Conservation (phyloP, 805 yeast genomes). For the Ogataea dorogensis region DNA sequence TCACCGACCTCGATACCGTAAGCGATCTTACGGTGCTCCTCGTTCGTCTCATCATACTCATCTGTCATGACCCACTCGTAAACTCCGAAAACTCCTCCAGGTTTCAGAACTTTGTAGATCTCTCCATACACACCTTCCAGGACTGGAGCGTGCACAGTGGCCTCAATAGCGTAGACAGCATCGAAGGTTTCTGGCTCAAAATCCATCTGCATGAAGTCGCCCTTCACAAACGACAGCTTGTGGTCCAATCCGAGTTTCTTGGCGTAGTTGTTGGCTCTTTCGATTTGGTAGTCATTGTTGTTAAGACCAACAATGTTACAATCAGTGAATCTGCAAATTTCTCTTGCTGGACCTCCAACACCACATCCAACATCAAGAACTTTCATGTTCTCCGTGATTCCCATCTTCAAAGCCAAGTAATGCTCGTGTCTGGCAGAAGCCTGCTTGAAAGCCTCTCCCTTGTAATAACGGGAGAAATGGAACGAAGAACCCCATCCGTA, state of each 20-base stretch:
- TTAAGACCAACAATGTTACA: constrained; percentile 86
- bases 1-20: constrained; percentile 98
- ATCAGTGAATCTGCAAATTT: constrained; percentile 87
- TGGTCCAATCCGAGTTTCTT: constrained; percentile 59
- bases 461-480: constrained; percentile 93
- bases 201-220: constrained; percentile 99
- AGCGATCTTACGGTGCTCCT: constrained; percentile 89
- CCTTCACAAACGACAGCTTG: constrained; percentile 84
- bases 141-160: constrained; percentile 96
- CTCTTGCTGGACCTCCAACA: constrained; percentile 99
- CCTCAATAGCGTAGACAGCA: constrained; percentile 97
- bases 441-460: constrained; percentile 90
- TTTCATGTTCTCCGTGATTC: constrained; percentile 71
- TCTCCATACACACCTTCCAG: constrained; percentile 94
- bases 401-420: constrained; percentile 84
- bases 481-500: constrained; percentile 99
- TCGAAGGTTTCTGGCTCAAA: constrained; percentile 87
- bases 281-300: constrained; percentile 96
- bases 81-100: constrained; percentile 97
- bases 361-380: constrained; percentile 99
- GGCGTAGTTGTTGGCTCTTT: constrained; percentile 84
- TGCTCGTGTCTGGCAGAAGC: constrained; percentile 98
- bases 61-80: constrained; percentile 99
- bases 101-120: constrained; percentile 92
- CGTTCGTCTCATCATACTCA: constrained; percentile 78